These are phyloP conservation scores for Zygosaccharomyces siamensis DNA, from an alignment of 805 yeast species.

Conservation along the genomic window DNA sequence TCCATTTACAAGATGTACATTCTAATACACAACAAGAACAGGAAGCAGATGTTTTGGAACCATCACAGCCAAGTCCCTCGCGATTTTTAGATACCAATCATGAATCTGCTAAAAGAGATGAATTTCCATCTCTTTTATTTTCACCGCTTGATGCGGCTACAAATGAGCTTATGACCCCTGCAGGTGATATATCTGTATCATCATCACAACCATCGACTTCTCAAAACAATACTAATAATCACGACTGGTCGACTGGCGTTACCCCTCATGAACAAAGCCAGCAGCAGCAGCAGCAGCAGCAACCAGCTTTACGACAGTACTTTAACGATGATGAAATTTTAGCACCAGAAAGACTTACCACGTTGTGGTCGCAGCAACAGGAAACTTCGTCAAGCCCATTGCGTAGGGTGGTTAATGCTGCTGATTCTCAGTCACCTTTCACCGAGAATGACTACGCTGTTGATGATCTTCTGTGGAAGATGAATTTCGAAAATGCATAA, in stretches of 20 bases:
- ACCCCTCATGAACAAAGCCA: neutral
- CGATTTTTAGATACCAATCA: neutral
- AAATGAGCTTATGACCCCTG: slow-evolving; percentile 4
- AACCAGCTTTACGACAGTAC: neutral
- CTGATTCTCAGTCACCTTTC: slow-evolving; percentile 1
- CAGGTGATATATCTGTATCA: slow-evolving; percentile 5
- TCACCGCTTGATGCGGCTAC: slow-evolving; percentile 7
- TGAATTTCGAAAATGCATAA: slow-evolving; percentile 9
- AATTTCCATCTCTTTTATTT: slow-evolving; percentile 1
- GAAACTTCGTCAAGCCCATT: slow-evolving; percentile 1
- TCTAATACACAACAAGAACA: neutral
- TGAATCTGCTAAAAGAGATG: slow-evolving; percentile 2
- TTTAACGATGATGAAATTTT: slow-evolving; percentile 2
- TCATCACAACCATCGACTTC: slow-evolving; percentile 5
- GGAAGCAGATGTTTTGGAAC: neutral
- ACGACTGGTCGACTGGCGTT: neutral
- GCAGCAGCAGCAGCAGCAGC: slow-evolving; percentile 3
- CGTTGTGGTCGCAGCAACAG: slow-evolving; percentile 5
- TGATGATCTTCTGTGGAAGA: slow-evolving; percentile 11
- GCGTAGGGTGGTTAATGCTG: slow-evolving; percentile 2
- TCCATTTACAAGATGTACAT: slow-evolving; percentile 9
- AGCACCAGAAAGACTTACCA: slow-evolving; percentile 3
- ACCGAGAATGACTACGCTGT: slow-evolving; percentile 5
- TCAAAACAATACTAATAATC: neutral
- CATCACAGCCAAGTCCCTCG: neutral